Conservation (phyloP, 352 stramenopile species). For the Globisporangium iwayamae region DNA sequence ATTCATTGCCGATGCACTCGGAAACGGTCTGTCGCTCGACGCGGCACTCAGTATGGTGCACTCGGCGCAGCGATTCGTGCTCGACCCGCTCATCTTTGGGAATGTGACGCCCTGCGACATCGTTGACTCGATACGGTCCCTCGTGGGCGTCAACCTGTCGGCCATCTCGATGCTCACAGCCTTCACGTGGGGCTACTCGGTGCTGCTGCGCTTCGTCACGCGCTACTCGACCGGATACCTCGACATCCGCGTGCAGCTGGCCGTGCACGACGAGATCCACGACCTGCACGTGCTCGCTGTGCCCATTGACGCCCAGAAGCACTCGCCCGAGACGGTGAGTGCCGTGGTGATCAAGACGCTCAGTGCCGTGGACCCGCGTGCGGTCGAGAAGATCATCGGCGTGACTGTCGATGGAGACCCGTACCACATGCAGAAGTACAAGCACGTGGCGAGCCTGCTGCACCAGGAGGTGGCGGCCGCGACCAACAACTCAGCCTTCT, state of each 20-base stretch:
- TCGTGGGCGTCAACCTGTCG: conserved; percentile 36
- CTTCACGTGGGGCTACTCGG: conserved; percentile 37
- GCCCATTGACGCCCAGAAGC: conserved; percentile 29
- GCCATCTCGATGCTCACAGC: conserved; percentile 31
- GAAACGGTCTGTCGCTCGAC: conserved; percentile 22
- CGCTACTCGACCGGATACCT: conserved; percentile 34
- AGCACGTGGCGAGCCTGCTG: conserved; percentile 24
- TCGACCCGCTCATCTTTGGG: conserved; percentile 20
- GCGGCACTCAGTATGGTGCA: conserved; percentile 32
- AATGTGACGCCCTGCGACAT: conserved; percentile 19
- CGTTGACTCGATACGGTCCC: conserved; percentile 26
- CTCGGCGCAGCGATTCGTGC: conserved; percentile 28
- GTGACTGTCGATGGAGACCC: conserved; percentile 46
- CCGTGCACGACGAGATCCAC: conserved; percentile 41
- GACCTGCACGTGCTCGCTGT: conserved; percentile 44
- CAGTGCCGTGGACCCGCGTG: conserved; percentile 27
- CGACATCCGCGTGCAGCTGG: conserved; percentile 35
- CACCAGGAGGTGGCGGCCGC: conserved; percentile 21
- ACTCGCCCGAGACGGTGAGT: conserved; percentile 27
- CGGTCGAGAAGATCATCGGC: conserved; percentile 42
- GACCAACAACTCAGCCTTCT: conserved; percentile 31
- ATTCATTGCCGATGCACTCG: conserved; percentile 31
- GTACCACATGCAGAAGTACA: conserved; percentile 40
- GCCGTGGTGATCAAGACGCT: conserved; percentile 25
- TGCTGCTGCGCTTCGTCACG: conserved; percentile 38